phyloP scores from a whole-genome alignment of 192 early-diverging fungal species.

The Blastocladiella britannica region DNA sequence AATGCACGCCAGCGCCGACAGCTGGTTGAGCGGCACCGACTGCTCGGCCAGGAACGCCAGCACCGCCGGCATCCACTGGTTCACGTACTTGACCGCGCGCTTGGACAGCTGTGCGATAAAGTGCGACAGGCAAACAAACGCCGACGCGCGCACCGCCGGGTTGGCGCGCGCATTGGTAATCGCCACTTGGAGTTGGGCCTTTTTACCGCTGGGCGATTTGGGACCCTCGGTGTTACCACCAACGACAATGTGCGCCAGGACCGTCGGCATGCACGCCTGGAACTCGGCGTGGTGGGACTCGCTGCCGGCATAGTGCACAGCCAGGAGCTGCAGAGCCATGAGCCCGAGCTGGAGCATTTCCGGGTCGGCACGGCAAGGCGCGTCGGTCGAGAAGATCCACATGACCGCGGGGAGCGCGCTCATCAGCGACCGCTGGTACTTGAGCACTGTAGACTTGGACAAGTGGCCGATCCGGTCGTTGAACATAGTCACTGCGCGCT shows the following conservation, averaged over 20 bases:
- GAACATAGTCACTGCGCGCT: slow-evolving; percentile 53
- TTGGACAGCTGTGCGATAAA: background rate
- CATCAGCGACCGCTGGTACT: background rate
- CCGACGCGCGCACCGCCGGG: background rate
- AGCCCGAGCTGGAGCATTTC: background rate
- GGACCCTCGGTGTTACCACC: too few relatives aligned
- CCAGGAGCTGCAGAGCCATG: background rate
- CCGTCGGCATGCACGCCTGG: background rate
- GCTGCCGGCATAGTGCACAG: background rate
- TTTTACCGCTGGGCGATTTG: too few relatives aligned
- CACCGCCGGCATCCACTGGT: background rate
- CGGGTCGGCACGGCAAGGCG: background rate
- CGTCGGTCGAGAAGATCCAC: background rate
- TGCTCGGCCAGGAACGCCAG: background rate
- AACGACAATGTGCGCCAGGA: background rate
- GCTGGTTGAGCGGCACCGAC: background rate
- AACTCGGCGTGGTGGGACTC: background rate
- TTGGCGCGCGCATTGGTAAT: too few relatives aligned
- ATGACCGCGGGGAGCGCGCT: background rate
- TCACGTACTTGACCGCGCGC: background rate
- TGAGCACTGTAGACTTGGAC: background rate
- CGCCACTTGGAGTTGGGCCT: too few relatives aligned
- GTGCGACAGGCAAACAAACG: background rate
- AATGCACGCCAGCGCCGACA: slow-evolving; percentile 15
- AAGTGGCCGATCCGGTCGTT: slow-evolving; percentile 30